Conservation (phyloP, 768 basidiomycete genomes). For the Tulasnella sp. region DNA sequence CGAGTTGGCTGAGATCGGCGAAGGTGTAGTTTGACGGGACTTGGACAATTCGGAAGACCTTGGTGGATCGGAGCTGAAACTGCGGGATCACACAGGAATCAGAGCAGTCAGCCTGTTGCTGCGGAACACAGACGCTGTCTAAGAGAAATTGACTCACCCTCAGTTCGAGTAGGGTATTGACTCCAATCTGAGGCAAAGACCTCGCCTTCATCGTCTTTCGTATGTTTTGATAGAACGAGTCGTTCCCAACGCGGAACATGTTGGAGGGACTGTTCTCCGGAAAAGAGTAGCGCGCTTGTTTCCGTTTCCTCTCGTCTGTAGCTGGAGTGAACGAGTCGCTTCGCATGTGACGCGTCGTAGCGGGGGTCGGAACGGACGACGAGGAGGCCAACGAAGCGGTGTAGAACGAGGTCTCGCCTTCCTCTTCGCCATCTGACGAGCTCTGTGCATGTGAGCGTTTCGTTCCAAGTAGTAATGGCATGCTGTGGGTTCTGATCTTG, state of each 20-base stretch:
- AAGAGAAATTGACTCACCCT: neutral
- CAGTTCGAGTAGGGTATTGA: constrained; percentile 6
- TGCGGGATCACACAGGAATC: neutral
- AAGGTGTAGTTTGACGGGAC: constrained; percentile 7
- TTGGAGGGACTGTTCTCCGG: constrained; percentile 7
- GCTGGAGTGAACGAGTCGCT: neutral
- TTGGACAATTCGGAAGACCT: constrained; percentile 5
- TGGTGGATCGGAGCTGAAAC: neutral
- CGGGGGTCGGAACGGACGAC: neutral
- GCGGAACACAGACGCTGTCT: neutral
- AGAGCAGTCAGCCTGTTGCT: neutral
- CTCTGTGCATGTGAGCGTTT: constrained; percentile 2
- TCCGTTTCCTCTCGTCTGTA: constrained; percentile 5
- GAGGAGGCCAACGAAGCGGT: neutral
- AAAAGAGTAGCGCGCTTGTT: constrained; percentile 5
- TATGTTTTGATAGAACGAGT: neutral
- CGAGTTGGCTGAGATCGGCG: neutral
- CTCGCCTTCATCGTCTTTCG: neutral
- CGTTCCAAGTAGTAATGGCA: constrained; percentile 7
- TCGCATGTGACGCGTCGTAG: neutral
- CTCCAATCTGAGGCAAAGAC: neutral
- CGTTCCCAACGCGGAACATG: constrained; percentile 9
- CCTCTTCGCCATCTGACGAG: constrained; percentile 5
- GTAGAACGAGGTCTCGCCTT: neutral
- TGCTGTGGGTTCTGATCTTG: neutral